phyloP scores from a whole-genome alignment of 208 protist species.

The Acanthamoeba lenticulata region DNA sequence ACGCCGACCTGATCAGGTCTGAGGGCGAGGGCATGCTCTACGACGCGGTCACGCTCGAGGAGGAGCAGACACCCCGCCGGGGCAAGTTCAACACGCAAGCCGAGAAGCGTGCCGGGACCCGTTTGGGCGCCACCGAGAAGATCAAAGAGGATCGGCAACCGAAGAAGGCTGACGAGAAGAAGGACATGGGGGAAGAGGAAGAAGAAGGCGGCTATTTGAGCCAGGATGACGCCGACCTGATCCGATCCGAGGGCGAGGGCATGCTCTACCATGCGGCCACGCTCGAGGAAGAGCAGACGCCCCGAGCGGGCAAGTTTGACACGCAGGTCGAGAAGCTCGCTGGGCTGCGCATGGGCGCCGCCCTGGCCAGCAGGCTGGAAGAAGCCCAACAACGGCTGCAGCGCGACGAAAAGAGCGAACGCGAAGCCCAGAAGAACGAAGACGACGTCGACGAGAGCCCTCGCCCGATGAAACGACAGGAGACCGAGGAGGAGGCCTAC shows the following conservation, averaged over 20 bases:
- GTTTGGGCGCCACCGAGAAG: too few relatives aligned
- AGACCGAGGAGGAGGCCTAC: background rate
- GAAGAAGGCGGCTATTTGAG: too few relatives aligned
- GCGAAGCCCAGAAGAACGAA: background rate
- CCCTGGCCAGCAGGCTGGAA: too few relatives aligned
- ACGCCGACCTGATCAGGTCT: background rate
- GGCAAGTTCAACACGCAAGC: background rate
- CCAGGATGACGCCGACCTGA: too few relatives aligned
- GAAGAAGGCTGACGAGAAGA: too few relatives aligned
- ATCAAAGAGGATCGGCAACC: too few relatives aligned
- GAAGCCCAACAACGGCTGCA: background rate
- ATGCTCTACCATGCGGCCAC: conserved; percentile 19
- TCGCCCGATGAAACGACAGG: background rate
- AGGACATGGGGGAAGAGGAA: too few relatives aligned
- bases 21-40: background rate
- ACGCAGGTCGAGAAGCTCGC: background rate
- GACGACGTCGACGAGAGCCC: background rate
- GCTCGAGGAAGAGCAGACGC: background rate
- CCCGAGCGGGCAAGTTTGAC: background rate
- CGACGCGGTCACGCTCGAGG: background rate
- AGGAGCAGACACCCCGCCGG: background rate
- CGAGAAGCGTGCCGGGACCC: too few relatives aligned
- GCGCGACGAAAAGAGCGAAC: too few relatives aligned
- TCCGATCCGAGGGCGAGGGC: background rate
- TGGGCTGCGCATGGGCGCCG: background rate